Evolutionary conservation across 2,329 filamentous ascomycete genomes (phyloP), one percentile per base, ranked within the genome.

Genomic region (Apiospora sp.): DNA sequence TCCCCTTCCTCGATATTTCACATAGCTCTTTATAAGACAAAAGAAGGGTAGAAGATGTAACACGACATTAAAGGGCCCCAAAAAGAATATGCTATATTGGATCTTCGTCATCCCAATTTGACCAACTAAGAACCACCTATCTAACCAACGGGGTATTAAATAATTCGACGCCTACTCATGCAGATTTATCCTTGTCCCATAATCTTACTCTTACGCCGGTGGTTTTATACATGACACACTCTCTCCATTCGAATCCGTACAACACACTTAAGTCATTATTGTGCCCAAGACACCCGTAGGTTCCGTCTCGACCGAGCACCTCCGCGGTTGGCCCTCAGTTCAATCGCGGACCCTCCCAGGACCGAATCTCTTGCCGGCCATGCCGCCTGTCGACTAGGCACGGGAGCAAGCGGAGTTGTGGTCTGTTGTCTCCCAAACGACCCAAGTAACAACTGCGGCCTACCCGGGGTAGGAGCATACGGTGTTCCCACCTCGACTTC

Each of bases 271-370:
- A n/a, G 16, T 2, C 7, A 34, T 64, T 43, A 70, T 22, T 78
- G 73, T 4, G 79, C 80, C 80, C 80, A 81, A 13, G 79, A 81
- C 1, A 81, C 80, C 71, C 79, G 73, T 3, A 81, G 74, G 69
- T 80, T 79, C 75, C 75, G 75, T 72, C 68, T 76, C 3, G 77
- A 46, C 7, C 78, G 77, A 24, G 75, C 74, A 37, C 75, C 71
- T 16, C 76, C 43, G 22, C 70, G 78, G 67, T 74, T 75, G 43
- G 71, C 71, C 51, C 75, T 75, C 22, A 71, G 76, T 34, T 74
- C 75, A 58, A 76, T 72, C n/a, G 76, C 76, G 22, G 78, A 79
- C 58, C 76, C 75, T 30, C 76, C 76, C 69, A 79, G 71, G 8
- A 76, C 67, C 68, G 78, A 79, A 64, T 78, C 77, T 34, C 75